Conservation (phyloP, 495 filamentous ascomycete genomes). For the Aspergillus diversus region DNA sequence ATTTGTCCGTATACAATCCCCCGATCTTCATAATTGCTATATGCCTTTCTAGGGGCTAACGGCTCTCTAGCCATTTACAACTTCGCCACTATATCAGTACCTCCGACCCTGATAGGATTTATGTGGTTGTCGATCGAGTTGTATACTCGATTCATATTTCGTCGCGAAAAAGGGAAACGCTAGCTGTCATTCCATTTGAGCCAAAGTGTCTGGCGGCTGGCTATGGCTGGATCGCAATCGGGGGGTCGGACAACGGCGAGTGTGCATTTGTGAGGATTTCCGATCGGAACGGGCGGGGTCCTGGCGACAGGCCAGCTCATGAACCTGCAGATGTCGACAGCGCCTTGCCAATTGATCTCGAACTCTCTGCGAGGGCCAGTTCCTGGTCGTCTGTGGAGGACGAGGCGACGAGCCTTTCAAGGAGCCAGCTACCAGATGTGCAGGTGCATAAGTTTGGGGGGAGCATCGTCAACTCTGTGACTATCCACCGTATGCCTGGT, state of each 20-base stretch:
- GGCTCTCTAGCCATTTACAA: constrained; percentile 78
- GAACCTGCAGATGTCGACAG: constrained; percentile 61
- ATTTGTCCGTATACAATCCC: constrained; percentile 58
- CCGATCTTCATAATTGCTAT: constrained; percentile 1
- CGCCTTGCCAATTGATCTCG: constrained; percentile 60
- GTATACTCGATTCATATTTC: constrained; percentile 74
- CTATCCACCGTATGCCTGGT: constrained; percentile 62
- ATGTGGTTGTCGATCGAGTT: constrained; percentile 76
- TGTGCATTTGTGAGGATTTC: constrained; percentile 76
- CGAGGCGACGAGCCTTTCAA: constrained; percentile 37
- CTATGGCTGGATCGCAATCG: constrained; percentile 86
- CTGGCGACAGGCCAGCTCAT: constrained; percentile 36
- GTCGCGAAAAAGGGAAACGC: constrained; percentile 70
- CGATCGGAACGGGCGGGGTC: constrained; percentile 36
- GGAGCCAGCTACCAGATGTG: constrained; percentile 46
- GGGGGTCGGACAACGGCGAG: constrained; percentile 78
- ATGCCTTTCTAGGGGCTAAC: constrained; percentile 20
- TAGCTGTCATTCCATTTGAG: constrained; percentile 78
- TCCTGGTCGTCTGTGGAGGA: constrained; percentile 29
- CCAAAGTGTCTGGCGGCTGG: constrained; percentile 83
- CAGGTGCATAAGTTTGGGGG: constrained; percentile 58
- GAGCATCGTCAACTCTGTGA: constrained; percentile 72
- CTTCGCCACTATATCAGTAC: constrained; percentile 88
- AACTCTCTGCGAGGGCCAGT: constrained; percentile 37
- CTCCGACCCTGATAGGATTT: constrained; percentile 73